Evolutionary conservation across 2,329 filamentous ascomycete genomes (phyloP).

Genomic region (Pyrenochaeta sp.): DNA sequence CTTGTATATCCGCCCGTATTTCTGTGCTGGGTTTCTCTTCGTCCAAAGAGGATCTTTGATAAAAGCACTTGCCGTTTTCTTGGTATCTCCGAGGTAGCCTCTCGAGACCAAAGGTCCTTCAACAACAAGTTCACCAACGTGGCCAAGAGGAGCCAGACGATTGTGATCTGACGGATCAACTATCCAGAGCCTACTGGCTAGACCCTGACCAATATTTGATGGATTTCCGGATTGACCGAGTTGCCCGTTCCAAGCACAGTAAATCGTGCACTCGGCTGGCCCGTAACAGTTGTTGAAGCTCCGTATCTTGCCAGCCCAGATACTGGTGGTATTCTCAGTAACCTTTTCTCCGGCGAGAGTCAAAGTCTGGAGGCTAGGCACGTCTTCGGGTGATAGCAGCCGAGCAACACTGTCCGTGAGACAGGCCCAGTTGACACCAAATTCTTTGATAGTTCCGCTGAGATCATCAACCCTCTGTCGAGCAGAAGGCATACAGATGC

Average conservation of each 20-base stretch:
- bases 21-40: background rate
- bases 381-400: background rate
- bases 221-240: background rate
- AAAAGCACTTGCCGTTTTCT: conserved; percentile 18
- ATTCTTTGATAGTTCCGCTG: conserved; percentile 53
- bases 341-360: too few relatives aligned
- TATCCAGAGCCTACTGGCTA: background rate
- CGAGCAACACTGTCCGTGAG: conserved; percentile 24
- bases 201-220: background rate
- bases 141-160: conserved; percentile 7
- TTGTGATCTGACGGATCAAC: background rate
- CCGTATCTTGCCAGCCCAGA: too few relatives aligned
- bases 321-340: too few relatives aligned
- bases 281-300: too few relatives aligned
- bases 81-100: conserved; percentile 14
- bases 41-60: background rate
- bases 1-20: conserved; percentile 11
- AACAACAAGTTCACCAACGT: conserved; percentile 14
- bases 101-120: conserved; percentile 9
- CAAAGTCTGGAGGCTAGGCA: background rate
- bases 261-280: too few relatives aligned
- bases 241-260: background rate
- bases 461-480: conserved; percentile 34
- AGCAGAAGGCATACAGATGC: background rate
- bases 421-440: background rate